Conservation (phyloP, 2,329 filamentous ascomycete species). For the Penicillium brevicompactum region DNA sequence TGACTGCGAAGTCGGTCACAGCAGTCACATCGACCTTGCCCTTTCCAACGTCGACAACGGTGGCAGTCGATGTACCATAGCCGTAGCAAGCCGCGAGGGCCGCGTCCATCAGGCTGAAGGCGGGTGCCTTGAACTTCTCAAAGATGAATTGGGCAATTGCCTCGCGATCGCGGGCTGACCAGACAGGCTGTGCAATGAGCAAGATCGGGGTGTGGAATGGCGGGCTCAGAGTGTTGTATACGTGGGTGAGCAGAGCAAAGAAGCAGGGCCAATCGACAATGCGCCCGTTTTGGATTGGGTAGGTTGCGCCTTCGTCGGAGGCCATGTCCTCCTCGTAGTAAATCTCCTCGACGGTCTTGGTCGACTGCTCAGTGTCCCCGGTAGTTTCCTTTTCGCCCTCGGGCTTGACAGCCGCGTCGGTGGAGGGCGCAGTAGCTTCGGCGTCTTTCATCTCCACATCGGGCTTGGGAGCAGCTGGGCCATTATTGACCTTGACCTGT, state of each 20-base stretch:
- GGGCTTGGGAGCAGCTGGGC: constrained; percentile 32
- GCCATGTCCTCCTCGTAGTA: constrained; percentile 88
- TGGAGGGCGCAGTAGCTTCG: constrained; percentile 21
- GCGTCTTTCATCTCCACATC: constrained; percentile 52
- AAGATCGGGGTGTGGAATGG: constrained; percentile 94
- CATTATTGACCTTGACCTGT: constrained; percentile 31
- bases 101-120: constrained; percentile 86
- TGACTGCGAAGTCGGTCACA: constrained; percentile 77
- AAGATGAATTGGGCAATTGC: constrained; percentile 91
- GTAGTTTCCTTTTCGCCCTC: constrained; percentile 27
- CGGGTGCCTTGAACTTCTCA: constrained; percentile 93
- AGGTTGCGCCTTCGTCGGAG: constrained; percentile 85
- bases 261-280: constrained; percentile 92
- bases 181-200: constrained; percentile 84
- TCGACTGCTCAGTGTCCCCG: constrained; percentile 27
- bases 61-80: constrained; percentile 80
- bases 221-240: constrained; percentile 84
- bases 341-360: constrained; percentile 47
- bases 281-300: constrained; percentile 77
- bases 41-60: constrained; percentile 86
- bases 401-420: constrained; percentile 27
- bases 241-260: constrained; percentile 87
- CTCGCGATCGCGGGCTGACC: constrained; percentile 87
- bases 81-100: constrained; percentile 78
- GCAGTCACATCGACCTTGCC: constrained; percentile 93